Evolutionary conservation across 2,329 filamentous ascomycete genomes (phyloP), one percentile per base, ranked within the genome.

Genomic region (Graphilbum fragrans): DNA sequence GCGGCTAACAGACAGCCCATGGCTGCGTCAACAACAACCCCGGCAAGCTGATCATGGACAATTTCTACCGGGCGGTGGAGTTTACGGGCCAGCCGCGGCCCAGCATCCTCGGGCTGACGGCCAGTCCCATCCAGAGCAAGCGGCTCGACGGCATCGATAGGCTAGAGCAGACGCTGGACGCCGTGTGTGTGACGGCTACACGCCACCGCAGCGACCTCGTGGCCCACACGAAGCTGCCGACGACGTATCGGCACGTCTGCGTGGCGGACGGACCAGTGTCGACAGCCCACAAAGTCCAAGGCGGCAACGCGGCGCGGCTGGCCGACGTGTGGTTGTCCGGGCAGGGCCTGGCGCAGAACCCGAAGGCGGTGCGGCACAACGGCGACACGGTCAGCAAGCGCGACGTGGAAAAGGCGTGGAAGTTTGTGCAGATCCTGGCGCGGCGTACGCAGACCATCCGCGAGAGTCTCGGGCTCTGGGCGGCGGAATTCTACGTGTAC

Each of bases 31-130:
- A 67, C 17, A 76, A 73, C 2, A 70, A 80, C 49, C 67, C 82
- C 0, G 77, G 78, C 11, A 79, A 78, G 43, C 71, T 65, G 32
- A 81, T 94, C 27, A 90, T 94, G 82, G 63, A 60, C 22, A 63
- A 77, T 23, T 80, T 82, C 49, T 94, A 93, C 52, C 72, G 77
- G 46, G 61, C 64, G 22, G 58, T 55, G 17, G 67, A 66, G 39
- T 47, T 41, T 0, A 47, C 42, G 2, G 66, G 64, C 0, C 45
- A 56, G 0, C 38, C 52, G 0, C 57, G 75, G 2, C 87, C 87
- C 0, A 65, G 68, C 18, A 80, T 94, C 22, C 64, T 94, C 5
- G 87, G 86, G 0, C 65, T 94, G 20, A 88, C 82, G 7, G 87
- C 87, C 1, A 93, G 83, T 46, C 86, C 86, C 0, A 71, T 85